A percentile compares a stretch with the other conserved stretches of the same genome.
Evolutionary conservation across 768 basidiomycete species (phyloP).

Genomic region (Suillus sp.): DNA sequence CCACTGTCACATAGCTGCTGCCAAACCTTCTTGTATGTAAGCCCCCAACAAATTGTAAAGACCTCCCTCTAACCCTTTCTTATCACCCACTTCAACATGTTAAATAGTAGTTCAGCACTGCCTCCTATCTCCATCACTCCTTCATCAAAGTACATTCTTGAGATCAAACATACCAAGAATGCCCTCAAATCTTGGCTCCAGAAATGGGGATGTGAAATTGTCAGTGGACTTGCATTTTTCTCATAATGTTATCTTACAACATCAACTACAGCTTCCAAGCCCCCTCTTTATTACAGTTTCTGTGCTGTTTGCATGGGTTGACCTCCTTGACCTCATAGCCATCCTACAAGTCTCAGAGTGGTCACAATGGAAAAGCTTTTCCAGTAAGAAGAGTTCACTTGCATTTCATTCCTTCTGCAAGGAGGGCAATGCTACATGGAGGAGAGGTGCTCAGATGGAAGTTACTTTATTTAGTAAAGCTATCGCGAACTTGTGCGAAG

Average conservation of each 20-base stretch:
- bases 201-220: background rate
- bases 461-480: background rate
- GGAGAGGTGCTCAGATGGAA: slow-evolving; percentile 3
- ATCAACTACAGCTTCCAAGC: background rate
- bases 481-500: background rate
- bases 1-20: background rate
- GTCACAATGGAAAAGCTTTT: background rate
- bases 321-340: background rate
- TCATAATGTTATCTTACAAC: background rate
- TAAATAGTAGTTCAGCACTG: background rate
- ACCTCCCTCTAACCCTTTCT: background rate
- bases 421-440: background rate
- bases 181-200: background rate
- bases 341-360: slow-evolving; percentile 3
- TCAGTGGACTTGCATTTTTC: background rate
- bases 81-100: background rate
- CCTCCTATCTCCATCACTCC: background rate
- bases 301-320: background rate
- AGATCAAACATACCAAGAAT: background rate
- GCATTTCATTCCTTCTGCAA: background rate
- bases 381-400: background rate
- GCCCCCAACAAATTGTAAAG: background rate
- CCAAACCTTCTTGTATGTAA: slow-evolving; percentile 1
- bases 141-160: background rate
- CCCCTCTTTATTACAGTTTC: background rate